Percentiles rank a stretch among this genome's conserved stretches.
Evolutionary conservation across 805 yeast species (phyloP).

Genomic region (Candida nonsorbophila): DNA sequence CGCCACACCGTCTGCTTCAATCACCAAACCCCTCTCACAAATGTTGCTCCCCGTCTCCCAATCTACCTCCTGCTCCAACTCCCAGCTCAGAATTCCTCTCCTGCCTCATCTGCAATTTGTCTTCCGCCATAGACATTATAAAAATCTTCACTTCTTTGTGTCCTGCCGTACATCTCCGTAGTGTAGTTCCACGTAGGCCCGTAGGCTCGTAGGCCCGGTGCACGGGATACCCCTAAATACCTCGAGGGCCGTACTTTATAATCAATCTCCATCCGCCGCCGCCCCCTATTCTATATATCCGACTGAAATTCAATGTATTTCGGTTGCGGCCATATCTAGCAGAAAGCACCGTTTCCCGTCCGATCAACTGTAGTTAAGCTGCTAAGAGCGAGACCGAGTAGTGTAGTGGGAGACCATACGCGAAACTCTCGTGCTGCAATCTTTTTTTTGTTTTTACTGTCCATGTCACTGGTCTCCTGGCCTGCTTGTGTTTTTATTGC

Average conservation of each 20-base stretch:
- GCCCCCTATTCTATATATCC: conserved; percentile 1
- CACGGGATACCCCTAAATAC: no score
- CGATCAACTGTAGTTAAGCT: conserved; percentile 56
- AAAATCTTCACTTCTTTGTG: no score
- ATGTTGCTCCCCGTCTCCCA: no score
- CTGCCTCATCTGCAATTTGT: no score
- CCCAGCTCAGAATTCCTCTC: no score
- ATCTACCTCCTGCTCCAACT: no score
- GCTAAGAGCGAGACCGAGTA: conserved; percentile 56
- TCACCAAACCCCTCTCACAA: no score
- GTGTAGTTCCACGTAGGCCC: no score
- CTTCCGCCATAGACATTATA: no score
- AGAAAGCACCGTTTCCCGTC: conserved; percentile 60
- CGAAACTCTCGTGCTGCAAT: conserved; percentile 53
- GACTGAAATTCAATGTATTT: conserved; percentile 6
- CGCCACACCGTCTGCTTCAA: no score
- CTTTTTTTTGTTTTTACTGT: conserved; percentile 20
- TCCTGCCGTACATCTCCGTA: no score
- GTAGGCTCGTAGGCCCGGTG: no score
- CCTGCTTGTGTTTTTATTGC: background rate
- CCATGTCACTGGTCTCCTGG: background rate
- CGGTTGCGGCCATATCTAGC: conserved; percentile 58
- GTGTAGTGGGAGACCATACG: conserved; percentile 56
- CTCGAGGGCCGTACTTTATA: conserved; percentile 1
- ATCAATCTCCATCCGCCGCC: conserved; percentile 1